A percentile compares a stretch with the other conserved stretches of the same genome.
Evolutionary conservation across 805 yeast genomes (phyloP).

Genomic region (Saccharomycopsis oosterbeekiorum): DNA sequence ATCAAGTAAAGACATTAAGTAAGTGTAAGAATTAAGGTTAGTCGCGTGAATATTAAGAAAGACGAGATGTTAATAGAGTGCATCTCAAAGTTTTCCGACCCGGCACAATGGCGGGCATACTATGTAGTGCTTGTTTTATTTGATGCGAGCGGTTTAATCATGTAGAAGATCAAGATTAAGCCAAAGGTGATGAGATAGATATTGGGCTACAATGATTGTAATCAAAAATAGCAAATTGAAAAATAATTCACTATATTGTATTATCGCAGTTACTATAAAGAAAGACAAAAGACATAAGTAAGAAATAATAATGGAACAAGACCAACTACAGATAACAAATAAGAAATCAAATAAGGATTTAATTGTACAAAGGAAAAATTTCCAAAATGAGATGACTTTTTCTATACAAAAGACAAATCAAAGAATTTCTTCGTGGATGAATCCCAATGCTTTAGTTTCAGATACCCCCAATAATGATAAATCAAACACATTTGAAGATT

Average conservation of each 20-base stretch:
- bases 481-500: constrained; percentile 2
- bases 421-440: constrained; percentile 12
- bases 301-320: neutral
- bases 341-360: constrained; percentile 3
- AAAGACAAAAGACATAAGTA: neutral
- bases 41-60: no score
- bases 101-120: no score
- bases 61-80: no score
- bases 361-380: constrained; percentile 7
- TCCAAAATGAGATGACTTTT: constrained; percentile 9
- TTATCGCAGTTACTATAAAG: neutral
- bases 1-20: no score
- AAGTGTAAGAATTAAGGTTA: no score
- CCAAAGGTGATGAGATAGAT: neutral
- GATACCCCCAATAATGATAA: neutral
- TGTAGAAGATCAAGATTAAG: no score
- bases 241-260: no score
- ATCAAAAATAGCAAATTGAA: no score
- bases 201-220: neutral
- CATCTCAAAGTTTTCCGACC: no score
- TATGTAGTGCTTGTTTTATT: no score
- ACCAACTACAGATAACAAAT: neutral
- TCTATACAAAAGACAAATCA: constrained; percentile 6
- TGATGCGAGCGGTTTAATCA: no score
- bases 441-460: neutral